Evolutionary conservation across 331 rosid genomes (phyloP), one percentile per base, ranked within the genome.

Genomic region (Malus hybrid): DNA sequence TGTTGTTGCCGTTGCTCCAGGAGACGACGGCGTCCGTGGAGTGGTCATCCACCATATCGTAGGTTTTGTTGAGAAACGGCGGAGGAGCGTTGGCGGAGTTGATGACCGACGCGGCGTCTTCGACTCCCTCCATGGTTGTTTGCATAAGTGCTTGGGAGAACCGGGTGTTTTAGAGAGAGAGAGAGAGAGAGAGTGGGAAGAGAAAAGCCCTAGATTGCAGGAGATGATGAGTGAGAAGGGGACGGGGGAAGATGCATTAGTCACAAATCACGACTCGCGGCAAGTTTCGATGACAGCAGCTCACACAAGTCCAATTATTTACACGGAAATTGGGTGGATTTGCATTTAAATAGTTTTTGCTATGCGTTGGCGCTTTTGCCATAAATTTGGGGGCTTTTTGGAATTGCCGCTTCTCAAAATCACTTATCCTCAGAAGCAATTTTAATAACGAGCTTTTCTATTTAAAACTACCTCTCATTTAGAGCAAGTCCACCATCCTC

Each of bases 1-100:
- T 82, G 81, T 83, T 85, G 82, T 77, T 68, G 59, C 73, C 73
- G 29, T 75, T 9, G 64, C 87, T 86, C 96, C 96, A 91, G 4
- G 96, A 88, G 19, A 91, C 92, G 59, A 84, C 60, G 2, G 85
- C 62, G 65, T 88, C 69, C 66, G 90, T 84, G 16, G 88, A 82
- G 0, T 89, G 86, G 59, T 91, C 93, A 18, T 88, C 88, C 4
- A 91, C 93, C 96, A 91, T 85, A 57, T 85, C 93, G 42, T 88
- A 91, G 7, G 93, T 89, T 50, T 91, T 91, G 77, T 80, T 83
- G 61, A 91, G 83, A 66, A 91, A 91, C 16, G 93, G 83, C 75
- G 84, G 57, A n/a, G 81, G 67, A 50, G 34, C 69, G 62, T 31
- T 66, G 28, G 67, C 77, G 64, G 74, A 19, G 80, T 36, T 75